Evolutionary conservation across 441 rosid species (phyloP).

Genomic region (Aleurites moluccanus): DNA sequence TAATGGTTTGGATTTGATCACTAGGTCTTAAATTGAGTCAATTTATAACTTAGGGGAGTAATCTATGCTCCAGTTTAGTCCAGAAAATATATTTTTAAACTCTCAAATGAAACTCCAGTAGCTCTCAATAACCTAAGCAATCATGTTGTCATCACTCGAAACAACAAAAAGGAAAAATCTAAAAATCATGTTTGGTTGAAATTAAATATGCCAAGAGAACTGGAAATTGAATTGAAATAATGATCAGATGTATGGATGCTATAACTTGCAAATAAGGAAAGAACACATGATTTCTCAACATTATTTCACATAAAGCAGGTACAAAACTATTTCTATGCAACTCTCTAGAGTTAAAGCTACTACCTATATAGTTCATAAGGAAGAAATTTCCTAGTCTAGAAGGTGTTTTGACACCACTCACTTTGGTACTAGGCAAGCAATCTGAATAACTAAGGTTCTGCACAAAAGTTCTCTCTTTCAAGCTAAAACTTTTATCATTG

Average conservation of each 20-base stretch:
- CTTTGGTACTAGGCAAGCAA: not conserved
- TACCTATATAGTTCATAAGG: not conserved
- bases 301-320: not conserved
- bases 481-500: not conserved
- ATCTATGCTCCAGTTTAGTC: not conserved
- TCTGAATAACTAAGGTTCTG: too few relatives aligned
- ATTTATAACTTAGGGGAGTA: not conserved
- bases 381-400: not conserved
- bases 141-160: not conserved
- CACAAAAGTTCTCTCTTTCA: too few relatives aligned
- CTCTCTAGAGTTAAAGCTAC: not conserved
- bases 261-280: not conserved
- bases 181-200: not conserved
- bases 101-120: not conserved
- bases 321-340: not conserved
- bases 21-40: not conserved
- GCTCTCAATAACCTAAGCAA: not conserved
- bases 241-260: not conserved
- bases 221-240: not conserved
- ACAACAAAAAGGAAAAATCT: not conserved
- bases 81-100: not conserved
- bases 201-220: not conserved
- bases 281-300: not conserved
- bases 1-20: not conserved
- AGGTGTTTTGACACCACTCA: not conserved